A percentile compares a stretch with the other conserved stretches of the same genome.
These are phyloP conservation scores for Fusarium guadeloupense DNA, from an alignment of 2,329 filamentous ascomycete species.

Conservation along the genomic window DNA sequence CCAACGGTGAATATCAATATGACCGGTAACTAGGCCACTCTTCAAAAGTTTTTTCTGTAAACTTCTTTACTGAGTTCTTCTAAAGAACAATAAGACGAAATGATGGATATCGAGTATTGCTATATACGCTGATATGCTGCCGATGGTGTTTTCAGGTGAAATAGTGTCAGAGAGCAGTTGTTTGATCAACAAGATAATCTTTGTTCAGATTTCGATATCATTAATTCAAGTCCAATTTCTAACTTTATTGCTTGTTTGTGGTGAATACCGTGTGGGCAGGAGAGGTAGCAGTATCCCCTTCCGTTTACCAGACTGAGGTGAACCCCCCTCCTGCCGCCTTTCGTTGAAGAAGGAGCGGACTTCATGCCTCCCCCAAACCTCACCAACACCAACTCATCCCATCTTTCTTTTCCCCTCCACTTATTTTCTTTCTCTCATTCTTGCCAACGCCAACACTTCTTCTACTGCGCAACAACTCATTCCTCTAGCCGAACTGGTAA, in stretches of 20 bases:
- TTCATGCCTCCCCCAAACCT: not conserved
- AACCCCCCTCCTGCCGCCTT: not conserved
- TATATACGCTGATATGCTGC: not conserved
- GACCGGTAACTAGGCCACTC: no score
- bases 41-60: no score
- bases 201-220: not conserved
- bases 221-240: no score
- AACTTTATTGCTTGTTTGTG: not conserved
- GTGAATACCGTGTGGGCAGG: not conserved
- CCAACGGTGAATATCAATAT: no score
- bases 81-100: not conserved
- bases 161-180: not conserved
- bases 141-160: no score
- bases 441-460: not conserved
- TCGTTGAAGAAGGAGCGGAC: slow-evolving; percentile 13
- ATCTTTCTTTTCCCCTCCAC: not conserved
- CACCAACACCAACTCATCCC: not conserved
- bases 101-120: not conserved
- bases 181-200: not conserved
- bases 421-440: not conserved
- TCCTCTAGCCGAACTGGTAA: not conserved
- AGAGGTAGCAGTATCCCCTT: not conserved
- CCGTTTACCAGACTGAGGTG: not conserved
- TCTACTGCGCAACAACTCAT: not conserved
- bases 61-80: no score